These are phyloP conservation scores for Domatiomyces globalis DNA, from an alignment of 2,329 filamentous ascomycete genomes.

Conservation along the genomic window DNA sequence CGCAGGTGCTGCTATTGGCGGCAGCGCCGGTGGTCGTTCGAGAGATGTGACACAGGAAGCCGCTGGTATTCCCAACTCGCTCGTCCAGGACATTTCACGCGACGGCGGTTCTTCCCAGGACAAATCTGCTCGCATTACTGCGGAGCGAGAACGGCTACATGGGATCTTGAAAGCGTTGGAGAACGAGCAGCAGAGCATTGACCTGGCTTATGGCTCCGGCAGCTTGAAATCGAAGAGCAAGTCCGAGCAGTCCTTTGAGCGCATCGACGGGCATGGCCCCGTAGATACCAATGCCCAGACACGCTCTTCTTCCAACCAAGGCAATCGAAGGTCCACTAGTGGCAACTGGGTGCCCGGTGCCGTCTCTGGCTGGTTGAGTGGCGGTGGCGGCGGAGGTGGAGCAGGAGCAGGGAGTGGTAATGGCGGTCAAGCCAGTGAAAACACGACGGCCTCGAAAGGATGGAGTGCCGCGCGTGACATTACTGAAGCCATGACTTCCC, in stretches of 20 bases:
- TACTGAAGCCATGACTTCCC: constrained; percentile 11
- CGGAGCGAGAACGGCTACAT: constrained; percentile 64
- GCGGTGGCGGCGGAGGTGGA: constrained; percentile 2
- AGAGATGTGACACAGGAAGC: constrained; percentile 6
- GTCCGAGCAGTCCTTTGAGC: constrained; percentile 80
- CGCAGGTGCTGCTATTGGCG: constrained; percentile 31
- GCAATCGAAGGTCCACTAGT: constrained; percentile 10
- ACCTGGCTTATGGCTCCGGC: constrained; percentile 28
- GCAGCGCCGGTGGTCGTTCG: constrained; percentile 21
- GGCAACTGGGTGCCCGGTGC: constrained; percentile 13
- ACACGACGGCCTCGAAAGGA: constrained; percentile 5
- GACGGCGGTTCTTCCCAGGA: constrained; percentile 43
- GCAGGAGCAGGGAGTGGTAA: too few species aligned
- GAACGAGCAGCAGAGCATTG: constrained; percentile 55
- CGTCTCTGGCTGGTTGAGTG: constrained; percentile 13
- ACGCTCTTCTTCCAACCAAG: constrained; percentile 1
- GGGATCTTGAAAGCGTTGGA: constrained; percentile 66
- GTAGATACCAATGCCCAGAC: not conserved
- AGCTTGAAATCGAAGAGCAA: constrained; percentile 46
- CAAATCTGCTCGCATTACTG: constrained; percentile 57
- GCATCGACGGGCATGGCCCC: constrained; percentile 61
- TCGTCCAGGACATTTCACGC: constrained; percentile 57
- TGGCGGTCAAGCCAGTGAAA: constrained; percentile 1
- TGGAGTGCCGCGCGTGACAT: constrained; percentile 16
- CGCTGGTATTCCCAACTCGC: constrained; percentile 30